Evolutionary conservation across 352 stramenopile genomes (phyloP).

Genomic region (Globisporangium paroecandrum): DNA sequence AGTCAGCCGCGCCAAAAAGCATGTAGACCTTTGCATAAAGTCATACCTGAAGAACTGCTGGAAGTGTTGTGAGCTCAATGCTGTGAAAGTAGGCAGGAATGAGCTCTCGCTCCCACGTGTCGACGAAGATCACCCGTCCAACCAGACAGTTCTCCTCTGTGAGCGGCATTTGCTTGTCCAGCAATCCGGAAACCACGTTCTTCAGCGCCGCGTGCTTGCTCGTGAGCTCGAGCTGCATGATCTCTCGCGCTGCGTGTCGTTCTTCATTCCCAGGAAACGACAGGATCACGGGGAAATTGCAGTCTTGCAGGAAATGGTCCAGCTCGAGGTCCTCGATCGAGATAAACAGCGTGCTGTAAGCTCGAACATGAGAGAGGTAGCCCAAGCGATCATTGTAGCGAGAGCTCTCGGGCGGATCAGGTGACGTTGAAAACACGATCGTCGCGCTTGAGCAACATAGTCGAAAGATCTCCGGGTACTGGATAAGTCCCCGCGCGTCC

Average conservation of each 20-base stretch:
- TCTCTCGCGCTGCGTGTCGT: conserved; percentile 21
- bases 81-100: conserved; percentile 69
- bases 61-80: conserved; percentile 53
- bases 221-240: conserved; percentile 31
- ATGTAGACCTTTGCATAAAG: not conserved
- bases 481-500: conserved; percentile 30
- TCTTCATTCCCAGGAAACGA: conserved; percentile 31
- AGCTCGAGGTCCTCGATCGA: conserved; percentile 48
- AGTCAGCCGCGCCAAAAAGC: not conserved
- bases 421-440: conserved; percentile 46
- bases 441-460: conserved; percentile 31
- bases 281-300: conserved; percentile 73
- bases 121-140: conserved; percentile 50
- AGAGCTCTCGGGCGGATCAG: conserved; percentile 45
- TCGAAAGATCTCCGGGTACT: conserved; percentile 62
- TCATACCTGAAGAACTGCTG: conserved; percentile 65
- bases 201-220: conserved; percentile 38
- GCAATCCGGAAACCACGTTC: conserved; percentile 28
- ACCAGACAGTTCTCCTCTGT: conserved; percentile 29
- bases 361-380: conserved; percentile 64
- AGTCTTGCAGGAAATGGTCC: conserved; percentile 67
- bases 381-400: conserved; percentile 47
- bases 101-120: conserved; percentile 38
- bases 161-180: conserved; percentile 42
- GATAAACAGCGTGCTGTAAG: conserved; percentile 58